Conservation (phyloP, 805 yeast species). For the Priceomyces carsonii region DNA sequence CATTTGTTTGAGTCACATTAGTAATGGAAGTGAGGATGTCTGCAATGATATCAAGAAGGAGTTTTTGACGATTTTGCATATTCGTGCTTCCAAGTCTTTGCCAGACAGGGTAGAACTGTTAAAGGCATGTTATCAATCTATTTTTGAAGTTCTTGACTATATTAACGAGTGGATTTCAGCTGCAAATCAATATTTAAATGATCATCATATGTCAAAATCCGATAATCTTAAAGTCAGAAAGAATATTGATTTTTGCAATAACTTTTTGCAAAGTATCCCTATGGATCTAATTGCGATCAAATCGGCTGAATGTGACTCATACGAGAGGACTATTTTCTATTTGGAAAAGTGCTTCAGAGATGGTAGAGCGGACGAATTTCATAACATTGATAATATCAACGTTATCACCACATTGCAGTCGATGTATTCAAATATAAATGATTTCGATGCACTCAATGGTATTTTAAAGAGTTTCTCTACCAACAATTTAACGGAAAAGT, state of each 20-base stretch:
- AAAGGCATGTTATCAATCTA: constrained; percentile 66
- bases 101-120: constrained; percentile 59
- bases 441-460: constrained; percentile 88
- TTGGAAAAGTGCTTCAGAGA: constrained; percentile 72
- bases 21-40: constrained; percentile 42
- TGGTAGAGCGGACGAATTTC: constrained; percentile 22
- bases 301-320: constrained; percentile 80
- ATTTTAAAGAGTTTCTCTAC: constrained; percentile 72
- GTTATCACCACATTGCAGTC: constrained; percentile 59
- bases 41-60: constrained; percentile 56
- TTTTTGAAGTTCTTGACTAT: constrained; percentile 81
- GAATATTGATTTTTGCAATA: constrained; percentile 35
- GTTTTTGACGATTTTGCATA: constrained; percentile 56
- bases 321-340: constrained; percentile 83
- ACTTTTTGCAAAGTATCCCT: constrained; percentile 58
- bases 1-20: constrained; percentile 62
- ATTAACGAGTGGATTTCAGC: constrained; percentile 72
- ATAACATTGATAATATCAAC: constrained; percentile 33
- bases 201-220: constrained; percentile 16
- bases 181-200: constrained; percentile 33
- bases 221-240: constrained; percentile 25
- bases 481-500: constrained; percentile 69
- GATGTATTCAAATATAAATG: constrained; percentile 86
- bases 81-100: constrained; percentile 43
- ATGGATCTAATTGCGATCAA: constrained; percentile 71